Evolutionary conservation across 2,329 filamentous ascomycete genomes (phyloP).

Genomic region (Colletotrichum australisinense): DNA sequence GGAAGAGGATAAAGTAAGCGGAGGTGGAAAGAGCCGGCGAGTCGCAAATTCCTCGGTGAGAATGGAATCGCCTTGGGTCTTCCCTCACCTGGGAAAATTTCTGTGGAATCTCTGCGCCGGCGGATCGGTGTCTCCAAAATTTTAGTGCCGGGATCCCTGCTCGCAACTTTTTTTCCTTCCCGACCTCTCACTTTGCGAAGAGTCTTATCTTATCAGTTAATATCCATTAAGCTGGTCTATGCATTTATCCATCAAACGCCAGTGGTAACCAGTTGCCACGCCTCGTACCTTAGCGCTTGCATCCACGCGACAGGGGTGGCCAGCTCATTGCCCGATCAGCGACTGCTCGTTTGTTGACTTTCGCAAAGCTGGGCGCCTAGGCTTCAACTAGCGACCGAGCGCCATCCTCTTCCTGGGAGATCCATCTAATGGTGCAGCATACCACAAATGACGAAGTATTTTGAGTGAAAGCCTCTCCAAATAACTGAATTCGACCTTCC

Average conservation of each 20-base stretch:
- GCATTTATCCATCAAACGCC: background rate
- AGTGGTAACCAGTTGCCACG: background rate
- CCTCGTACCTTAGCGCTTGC: constrained; percentile 19
- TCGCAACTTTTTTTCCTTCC: constrained; percentile 1
- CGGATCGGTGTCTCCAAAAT: constrained; percentile 27
- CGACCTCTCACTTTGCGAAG: background rate
- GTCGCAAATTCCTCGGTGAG: constrained; percentile 24
- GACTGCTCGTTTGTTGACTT: constrained; percentile 35
- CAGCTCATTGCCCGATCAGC: constrained; percentile 36
- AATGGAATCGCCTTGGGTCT: constrained; percentile 13
- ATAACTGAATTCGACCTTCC: background rate
- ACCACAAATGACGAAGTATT: background rate
- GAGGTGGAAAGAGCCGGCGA: background rate
- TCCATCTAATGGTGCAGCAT: constrained; percentile 12
- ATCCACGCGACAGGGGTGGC: constrained; percentile 24
- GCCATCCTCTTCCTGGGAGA: constrained; percentile 7
- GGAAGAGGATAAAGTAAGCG: background rate
- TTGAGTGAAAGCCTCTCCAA: background rate
- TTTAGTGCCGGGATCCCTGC: constrained; percentile 32
- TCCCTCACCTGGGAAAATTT: constrained; percentile 36
- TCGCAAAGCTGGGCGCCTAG: constrained; percentile 12
- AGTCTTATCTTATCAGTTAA: constrained; percentile 20
- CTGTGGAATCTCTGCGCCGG: constrained; percentile 14
- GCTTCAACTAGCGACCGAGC: constrained; percentile 13
- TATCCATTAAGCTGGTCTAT: constrained; percentile 10